These are phyloP conservation scores for Tulasnella sp. DNA, from an alignment of 768 basidiomycete species.

Conservation along the genomic window DNA sequence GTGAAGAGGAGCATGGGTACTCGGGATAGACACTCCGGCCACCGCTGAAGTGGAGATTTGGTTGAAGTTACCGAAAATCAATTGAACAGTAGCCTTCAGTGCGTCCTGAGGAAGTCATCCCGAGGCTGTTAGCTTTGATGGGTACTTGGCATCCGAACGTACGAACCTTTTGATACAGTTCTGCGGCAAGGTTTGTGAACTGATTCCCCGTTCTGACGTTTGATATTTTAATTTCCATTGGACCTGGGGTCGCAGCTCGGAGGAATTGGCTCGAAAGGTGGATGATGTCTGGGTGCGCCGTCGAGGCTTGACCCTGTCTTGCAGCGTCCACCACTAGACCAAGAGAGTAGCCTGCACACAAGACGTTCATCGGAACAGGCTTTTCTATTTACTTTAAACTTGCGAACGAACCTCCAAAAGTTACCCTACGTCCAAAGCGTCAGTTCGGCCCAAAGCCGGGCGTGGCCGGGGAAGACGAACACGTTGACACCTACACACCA, in stretches of 20 bases:
- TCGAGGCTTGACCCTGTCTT: neutral
- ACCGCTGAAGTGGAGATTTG: neutral
- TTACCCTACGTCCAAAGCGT: neutral
- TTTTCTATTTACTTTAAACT: neutral
- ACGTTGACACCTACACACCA: neutral
- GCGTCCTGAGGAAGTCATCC: neutral
- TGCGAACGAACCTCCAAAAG: conserved; percentile 7
- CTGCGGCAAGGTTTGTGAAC: conserved; percentile 4
- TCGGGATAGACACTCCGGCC: neutral
- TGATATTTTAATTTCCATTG: neutral
- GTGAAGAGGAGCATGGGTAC: neutral
- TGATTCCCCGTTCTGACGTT: neutral
- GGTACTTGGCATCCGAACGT: neutral
- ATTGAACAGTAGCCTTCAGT: neutral
- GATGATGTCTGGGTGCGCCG: neutral
- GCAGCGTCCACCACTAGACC: neutral
- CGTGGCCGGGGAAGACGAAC: neutral
- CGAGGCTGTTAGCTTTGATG: neutral
- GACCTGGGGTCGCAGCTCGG: neutral
- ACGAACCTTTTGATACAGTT: conserved; percentile 8
- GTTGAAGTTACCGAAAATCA: neutral
- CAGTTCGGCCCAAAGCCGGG: neutral
- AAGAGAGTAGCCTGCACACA: neutral
- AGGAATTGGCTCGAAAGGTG: conserved; percentile 13
- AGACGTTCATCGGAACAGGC: neutral